These are phyloP conservation scores for Ambrosiella xylebori DNA, from an alignment of 2,329 filamentous ascomycete genomes.

Conservation along the genomic window DNA sequence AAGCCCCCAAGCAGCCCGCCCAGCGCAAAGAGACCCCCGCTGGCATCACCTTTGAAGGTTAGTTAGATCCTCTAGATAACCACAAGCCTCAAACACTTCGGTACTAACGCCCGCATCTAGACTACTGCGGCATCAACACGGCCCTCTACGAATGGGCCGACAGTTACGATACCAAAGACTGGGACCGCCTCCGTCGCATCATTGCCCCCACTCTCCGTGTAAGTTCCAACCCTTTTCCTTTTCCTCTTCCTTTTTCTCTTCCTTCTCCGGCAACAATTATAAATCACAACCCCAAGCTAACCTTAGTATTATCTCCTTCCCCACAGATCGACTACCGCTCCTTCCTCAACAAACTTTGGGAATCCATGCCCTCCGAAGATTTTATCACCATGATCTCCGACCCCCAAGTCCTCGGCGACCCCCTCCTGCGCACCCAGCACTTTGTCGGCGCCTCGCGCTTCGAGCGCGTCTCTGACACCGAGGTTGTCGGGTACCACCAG, in stretches of 20 bases:
- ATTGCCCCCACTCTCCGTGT: conserved; percentile 34
- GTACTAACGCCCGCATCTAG: conserved; percentile 6
- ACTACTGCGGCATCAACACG: conserved; percentile 17
- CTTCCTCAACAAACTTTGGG: conserved; percentile 43
- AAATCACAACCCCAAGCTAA: too few relatives aligned
- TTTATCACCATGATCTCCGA: conserved; percentile 43
- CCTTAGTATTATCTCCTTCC: neutral
- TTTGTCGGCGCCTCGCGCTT: conserved; percentile 43
- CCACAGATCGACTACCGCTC: conserved; percentile 53
- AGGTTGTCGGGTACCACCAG: conserved; percentile 43
- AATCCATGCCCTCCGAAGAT: conserved; percentile 42
- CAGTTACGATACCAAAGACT: conserved; percentile 51
- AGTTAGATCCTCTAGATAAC: neutral
- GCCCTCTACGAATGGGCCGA: conserved; percentile 40
- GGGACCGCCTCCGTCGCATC: conserved; percentile 39
- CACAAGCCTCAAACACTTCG: neutral
- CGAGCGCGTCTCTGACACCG: conserved; percentile 38
- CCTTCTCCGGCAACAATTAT: conserved; percentile 20
- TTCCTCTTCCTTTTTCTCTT: neutral
- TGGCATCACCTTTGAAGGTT: neutral
- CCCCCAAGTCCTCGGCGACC: conserved; percentile 40
- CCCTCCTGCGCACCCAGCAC: conserved; percentile 46
- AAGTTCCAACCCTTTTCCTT: neutral
- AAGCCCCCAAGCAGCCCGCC: neutral
- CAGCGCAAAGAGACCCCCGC: neutral